Evolutionary conservation across 495 filamentous ascomycete species (phyloP).

Genomic region (Penicillium canescens): DNA sequence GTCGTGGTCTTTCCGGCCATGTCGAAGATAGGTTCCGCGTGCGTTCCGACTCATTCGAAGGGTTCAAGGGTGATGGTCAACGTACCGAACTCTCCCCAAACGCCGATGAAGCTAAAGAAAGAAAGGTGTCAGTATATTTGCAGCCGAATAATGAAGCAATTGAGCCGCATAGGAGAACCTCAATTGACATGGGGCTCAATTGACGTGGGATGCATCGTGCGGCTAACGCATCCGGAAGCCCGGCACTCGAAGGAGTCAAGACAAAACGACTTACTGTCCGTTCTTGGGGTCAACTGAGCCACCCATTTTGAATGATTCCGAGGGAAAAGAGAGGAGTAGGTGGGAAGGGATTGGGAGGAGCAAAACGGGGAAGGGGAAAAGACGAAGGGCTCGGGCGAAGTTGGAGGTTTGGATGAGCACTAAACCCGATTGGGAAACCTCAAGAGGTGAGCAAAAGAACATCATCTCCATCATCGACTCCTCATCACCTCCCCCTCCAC

Average conservation of each 20-base stretch:
- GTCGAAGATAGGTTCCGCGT: constrained; percentile 5
- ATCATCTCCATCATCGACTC: constrained; percentile 20
- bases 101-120: constrained; percentile 71
- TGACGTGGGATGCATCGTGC: constrained; percentile 6
- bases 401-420: constrained; percentile 29
- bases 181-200: background rate
- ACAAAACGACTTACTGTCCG: constrained; percentile 62
- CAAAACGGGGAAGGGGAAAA: constrained; percentile 30
- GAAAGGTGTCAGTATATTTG: constrained; percentile 24
- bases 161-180: background rate
- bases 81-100: constrained; percentile 86
- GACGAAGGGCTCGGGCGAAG: constrained; percentile 35
- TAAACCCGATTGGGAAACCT: constrained; percentile 43
- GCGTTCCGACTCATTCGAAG: constrained; percentile 14
- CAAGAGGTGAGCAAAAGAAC: constrained; percentile 21
- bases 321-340: constrained; percentile 20
- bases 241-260: constrained; percentile 11
- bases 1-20: background rate
- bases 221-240: constrained; percentile 26
- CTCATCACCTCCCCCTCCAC: constrained; percentile 23
- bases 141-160: background rate
- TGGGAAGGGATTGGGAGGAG: constrained; percentile 19
- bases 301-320: constrained; percentile 61
- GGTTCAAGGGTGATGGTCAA: constrained; percentile 23
- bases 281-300: constrained; percentile 62